Evolutionary conservation across 2,329 filamentous ascomycete species (phyloP).

Genomic region (Fonsecaea pedrosoi): DNA sequence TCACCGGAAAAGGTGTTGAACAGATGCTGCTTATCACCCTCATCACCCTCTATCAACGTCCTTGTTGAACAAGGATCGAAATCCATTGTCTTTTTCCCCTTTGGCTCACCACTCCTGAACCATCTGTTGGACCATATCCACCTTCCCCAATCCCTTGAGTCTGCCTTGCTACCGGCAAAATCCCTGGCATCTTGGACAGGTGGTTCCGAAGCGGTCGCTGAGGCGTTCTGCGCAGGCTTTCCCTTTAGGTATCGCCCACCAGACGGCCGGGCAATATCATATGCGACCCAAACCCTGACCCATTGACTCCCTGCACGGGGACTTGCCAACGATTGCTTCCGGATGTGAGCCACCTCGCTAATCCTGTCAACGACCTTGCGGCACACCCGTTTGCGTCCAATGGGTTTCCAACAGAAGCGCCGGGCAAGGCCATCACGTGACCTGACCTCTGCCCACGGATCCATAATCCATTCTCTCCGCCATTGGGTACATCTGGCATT

Average conservation of each 20-base stretch:
- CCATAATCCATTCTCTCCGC: constrained; percentile 8
- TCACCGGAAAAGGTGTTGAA: constrained; percentile 3
- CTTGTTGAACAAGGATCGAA: constrained; percentile 1
- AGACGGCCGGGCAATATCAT: constrained; percentile 2
- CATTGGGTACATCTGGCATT: constrained; percentile 5
- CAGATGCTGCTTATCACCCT: constrained; percentile 2
- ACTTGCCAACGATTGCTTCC: constrained; percentile 11
- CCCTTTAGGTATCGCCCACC: constrained; percentile 6
- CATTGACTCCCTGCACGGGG: constrained; percentile 6
- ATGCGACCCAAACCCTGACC: constrained; percentile 16
- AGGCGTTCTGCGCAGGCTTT: constrained; percentile 10
- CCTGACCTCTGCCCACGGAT: neutral
- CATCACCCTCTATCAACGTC: constrained; percentile 9
- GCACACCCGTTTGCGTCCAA: constrained; percentile 7
- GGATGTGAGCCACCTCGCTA: constrained; percentile 3
- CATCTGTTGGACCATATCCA: neutral
- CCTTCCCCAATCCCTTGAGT: constrained; percentile 2
- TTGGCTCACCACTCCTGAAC: neutral
- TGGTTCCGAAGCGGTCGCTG: constrained; percentile 9
- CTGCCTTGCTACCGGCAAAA: constrained; percentile 13
- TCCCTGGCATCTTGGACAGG: neutral
- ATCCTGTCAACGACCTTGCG: constrained; percentile 4
- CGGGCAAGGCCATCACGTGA: constrained; percentile 18
- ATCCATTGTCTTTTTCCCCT: neutral
- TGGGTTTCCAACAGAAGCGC: constrained; percentile 14